Base-by-base conservation (phyloP, 2,329 filamentous ascomycete genomes). In the Xylariales sp. region DNA sequence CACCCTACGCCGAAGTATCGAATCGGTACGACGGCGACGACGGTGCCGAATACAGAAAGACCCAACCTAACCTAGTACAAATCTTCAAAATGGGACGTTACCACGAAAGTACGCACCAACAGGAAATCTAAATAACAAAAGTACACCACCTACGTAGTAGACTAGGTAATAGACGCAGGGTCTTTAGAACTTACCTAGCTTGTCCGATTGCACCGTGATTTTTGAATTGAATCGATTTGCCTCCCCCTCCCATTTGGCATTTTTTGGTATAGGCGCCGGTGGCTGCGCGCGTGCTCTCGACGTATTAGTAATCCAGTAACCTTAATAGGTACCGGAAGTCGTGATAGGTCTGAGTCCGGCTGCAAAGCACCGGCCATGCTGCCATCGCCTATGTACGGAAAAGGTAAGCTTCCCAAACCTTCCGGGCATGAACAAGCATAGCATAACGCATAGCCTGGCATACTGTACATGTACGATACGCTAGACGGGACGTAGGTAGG, bases 21-120 rank as follows among this genome's bases (percentile, higher is more conserved):
- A 55, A 59, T 60, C 32, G 36, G 55, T 59, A 32, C 48, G 48
- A 18, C 55, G 55, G 55, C 49, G 49, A 50, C 32, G 5, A 36
- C 62, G 18, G 8, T 41, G 10, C 48, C 39, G 43, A 64, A 39
- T 23, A 23, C 23, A 23, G 23, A 23, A 23, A 23, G 1, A 23
- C 2, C 23, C 36, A 39, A 39, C 36, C 12, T 10, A 10, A 39
- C 12, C 36, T 8, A 39, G 36, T 10, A 39, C 36, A 10, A 10
- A 10, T 39, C 12, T 10, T 39, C 8, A 46, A 30, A 7, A 32
- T 12, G 1, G 9, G 12, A 16, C 7, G n/a, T 36, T 23, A 48
- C n/a, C 41, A n/a, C 28, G 30, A 23, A 30, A 12, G 12, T 49
- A 5, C 23, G 18, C 9, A 1, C 46, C 9, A 49, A 49, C 18